A percentile compares a stretch with the other conserved stretches of the same genome.
Conservation (phyloP, 192 early-diverging fungal species). For the Backusella australiensis region DNA sequence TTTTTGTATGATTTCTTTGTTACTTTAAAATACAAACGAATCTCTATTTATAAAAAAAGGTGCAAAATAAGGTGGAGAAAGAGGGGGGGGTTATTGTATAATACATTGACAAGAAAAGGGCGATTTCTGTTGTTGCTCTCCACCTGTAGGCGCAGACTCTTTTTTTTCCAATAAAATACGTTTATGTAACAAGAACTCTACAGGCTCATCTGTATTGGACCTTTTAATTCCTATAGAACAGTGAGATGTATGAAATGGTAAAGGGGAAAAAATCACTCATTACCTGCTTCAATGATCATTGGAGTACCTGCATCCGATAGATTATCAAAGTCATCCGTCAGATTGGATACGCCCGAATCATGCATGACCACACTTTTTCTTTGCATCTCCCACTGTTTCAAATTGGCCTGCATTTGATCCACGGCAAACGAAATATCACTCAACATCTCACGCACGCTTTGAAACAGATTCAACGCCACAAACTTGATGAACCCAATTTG, state of each 20-base stretch:
- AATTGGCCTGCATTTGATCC: conserved; percentile 35
- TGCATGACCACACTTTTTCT: conserved; percentile 12
- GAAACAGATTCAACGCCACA: conserved; percentile 52
- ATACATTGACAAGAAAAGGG: conserved; percentile 24
- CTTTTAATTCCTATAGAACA: not conserved
- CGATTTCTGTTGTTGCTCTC: not conserved
- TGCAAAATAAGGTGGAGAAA: not conserved
- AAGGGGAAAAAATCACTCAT: not conserved
- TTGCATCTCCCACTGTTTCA: conserved; percentile 27
- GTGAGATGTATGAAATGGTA: not conserved
- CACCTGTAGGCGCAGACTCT: not conserved
- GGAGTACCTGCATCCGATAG: conserved; percentile 5
- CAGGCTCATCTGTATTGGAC: not conserved
- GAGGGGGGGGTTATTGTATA: conserved; percentile 1
- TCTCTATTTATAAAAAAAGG: not conserved
- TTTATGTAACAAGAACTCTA: not conserved
- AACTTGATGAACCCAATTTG: conserved; percentile 54
- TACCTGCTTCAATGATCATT: conserved; percentile 6
- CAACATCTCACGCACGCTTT: conserved; percentile 29
- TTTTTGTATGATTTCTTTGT: not conserved
- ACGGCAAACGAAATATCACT: conserved; percentile 31
- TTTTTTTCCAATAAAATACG: not conserved
- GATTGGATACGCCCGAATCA: conserved; percentile 4
- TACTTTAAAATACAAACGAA: not conserved
- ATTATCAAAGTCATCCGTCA: conserved; percentile 15